These are phyloP conservation scores for Venturia aucupariae DNA, from an alignment of 2,329 filamentous ascomycete genomes.

Conservation along the genomic window DNA sequence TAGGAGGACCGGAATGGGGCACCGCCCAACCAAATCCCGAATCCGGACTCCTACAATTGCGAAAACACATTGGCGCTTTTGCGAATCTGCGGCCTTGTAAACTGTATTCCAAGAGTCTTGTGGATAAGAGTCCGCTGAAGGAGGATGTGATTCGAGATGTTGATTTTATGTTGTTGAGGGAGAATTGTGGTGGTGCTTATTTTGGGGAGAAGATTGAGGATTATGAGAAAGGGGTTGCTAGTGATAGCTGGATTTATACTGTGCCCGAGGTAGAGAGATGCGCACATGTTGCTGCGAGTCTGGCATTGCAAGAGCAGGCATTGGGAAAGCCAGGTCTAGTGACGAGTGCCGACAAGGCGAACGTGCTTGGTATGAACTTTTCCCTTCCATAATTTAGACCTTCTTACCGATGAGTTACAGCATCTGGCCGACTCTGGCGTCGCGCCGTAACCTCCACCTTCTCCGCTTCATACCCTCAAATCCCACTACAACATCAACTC, in stretches of 20 bases:
- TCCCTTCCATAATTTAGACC: not conserved
- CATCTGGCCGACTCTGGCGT: conserved; percentile 42
- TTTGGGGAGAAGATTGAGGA: conserved; percentile 41
- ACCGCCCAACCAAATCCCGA: conserved; percentile 34
- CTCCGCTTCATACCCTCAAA: conserved; percentile 34
- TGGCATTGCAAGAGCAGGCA: conserved; percentile 29
- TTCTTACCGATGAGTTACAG: conserved; percentile 17
- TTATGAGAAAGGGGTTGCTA: conserved; percentile 29
- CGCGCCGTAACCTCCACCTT: conserved; percentile 34
- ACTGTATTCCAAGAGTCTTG: conserved; percentile 32
- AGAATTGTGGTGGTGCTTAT: conserved; percentile 44
- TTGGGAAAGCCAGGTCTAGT: conserved; percentile 29
- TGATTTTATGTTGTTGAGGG: conserved; percentile 41
- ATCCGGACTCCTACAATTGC: conserved; percentile 34
- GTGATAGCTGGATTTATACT: conserved; percentile 41
- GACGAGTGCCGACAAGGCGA: conserved; percentile 44
- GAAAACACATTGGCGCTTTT: conserved; percentile 36
- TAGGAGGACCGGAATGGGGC: conserved; percentile 42
- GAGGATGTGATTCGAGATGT: conserved; percentile 36
- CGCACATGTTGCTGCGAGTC: conserved; percentile 37
- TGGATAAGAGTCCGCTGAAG: conserved; percentile 37
- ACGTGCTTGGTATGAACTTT: conserved; percentile 33
- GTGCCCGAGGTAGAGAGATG: conserved; percentile 38
- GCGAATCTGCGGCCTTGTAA: conserved; percentile 44
- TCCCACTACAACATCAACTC: conserved; percentile 38